Conservation (phyloP, 345 rosid genomes). For the Rubroshorea leprosula region DNA sequence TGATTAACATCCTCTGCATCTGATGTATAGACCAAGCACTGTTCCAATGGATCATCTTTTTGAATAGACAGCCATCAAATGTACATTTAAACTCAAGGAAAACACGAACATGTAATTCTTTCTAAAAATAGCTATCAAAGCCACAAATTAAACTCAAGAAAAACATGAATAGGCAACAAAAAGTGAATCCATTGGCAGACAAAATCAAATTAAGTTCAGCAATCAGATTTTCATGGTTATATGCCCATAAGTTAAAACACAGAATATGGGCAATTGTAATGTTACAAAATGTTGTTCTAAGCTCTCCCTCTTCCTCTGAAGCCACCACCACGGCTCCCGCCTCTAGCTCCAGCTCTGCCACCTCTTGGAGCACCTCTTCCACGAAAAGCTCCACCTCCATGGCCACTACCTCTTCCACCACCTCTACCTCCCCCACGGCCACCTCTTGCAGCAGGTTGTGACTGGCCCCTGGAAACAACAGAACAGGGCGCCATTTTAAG, state of each 20-base stretch:
- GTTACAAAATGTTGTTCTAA: slow-evolving; percentile 27
- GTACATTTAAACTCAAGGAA: no score
- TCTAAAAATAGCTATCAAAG: no score
- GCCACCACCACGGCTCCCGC: slow-evolving; percentile 56
- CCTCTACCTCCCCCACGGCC: slow-evolving; percentile 49
- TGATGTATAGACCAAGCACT: no score
- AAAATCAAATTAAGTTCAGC: slow-evolving; percentile 2
- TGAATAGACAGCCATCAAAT: no score
- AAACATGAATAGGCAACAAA: no score
- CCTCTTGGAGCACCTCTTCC: slow-evolving; percentile 74
- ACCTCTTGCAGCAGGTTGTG: slow-evolving; percentile 33
- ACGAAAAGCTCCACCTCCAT: slow-evolving; percentile 49
- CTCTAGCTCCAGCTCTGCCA: slow-evolving; percentile 50
- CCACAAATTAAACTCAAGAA: no score
- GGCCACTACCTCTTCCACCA: slow-evolving; percentile 34
- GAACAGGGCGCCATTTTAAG: not conserved
- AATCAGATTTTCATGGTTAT: slow-evolving; percentile 15
- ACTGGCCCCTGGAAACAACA: slow-evolving; percentile 35
- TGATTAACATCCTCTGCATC: no score
- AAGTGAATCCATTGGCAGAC: no score
- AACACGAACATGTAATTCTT: no score
- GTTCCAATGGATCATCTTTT: no score
- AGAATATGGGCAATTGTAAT: slow-evolving; percentile 1
- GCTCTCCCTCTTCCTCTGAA: slow-evolving; percentile 66
- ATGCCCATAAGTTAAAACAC: slow-evolving; percentile 8